Conservation (phyloP, 768 basidiomycete genomes). For the Heimioporus sp. region DNA sequence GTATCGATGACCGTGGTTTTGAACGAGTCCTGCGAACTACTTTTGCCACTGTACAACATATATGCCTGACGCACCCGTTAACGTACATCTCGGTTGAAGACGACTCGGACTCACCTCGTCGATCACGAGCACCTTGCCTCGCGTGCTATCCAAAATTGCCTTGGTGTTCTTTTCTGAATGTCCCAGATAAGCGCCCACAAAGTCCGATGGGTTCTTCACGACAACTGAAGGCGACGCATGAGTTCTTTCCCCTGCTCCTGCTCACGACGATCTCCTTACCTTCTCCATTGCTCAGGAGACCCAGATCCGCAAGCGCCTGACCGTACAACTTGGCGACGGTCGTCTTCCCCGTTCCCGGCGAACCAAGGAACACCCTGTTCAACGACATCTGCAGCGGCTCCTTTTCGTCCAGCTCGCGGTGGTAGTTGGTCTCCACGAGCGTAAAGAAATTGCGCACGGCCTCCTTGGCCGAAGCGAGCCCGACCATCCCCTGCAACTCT, state of each 20-base stretch:
- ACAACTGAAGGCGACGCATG: slow-evolving; percentile 42
- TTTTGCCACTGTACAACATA: slow-evolving; percentile 51
- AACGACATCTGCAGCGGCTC: slow-evolving; percentile 53
- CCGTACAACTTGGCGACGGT: slow-evolving; percentile 71
- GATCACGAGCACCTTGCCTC: slow-evolving; percentile 69
- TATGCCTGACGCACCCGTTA: slow-evolving; percentile 48
- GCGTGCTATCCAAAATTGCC: slow-evolving; percentile 53
- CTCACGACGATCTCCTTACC: slow-evolving; percentile 35
- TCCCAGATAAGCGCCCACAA: slow-evolving; percentile 56
- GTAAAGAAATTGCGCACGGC: slow-evolving; percentile 49
- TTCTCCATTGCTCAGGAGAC: slow-evolving; percentile 70
- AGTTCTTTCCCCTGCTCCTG: not conserved
- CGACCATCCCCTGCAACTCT: slow-evolving; percentile 52
- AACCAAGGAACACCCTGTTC: slow-evolving; percentile 66
- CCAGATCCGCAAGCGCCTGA: slow-evolving; percentile 57
- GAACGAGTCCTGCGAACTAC: slow-evolving; percentile 41
- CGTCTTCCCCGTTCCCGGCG: slow-evolving; percentile 73
- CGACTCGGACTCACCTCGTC: slow-evolving; percentile 49
- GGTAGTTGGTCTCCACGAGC: slow-evolving; percentile 53
- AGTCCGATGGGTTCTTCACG: slow-evolving; percentile 68
- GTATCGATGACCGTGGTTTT: slow-evolving; percentile 75
- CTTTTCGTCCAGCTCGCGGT: slow-evolving; percentile 55
- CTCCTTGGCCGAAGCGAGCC: slow-evolving; percentile 57
- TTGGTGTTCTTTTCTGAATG: slow-evolving; percentile 66
- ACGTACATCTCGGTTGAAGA: not conserved